Base-by-base conservation (phyloP, 1,284 basidiomycete species). In the Ceratobasidium sp. region DNA sequence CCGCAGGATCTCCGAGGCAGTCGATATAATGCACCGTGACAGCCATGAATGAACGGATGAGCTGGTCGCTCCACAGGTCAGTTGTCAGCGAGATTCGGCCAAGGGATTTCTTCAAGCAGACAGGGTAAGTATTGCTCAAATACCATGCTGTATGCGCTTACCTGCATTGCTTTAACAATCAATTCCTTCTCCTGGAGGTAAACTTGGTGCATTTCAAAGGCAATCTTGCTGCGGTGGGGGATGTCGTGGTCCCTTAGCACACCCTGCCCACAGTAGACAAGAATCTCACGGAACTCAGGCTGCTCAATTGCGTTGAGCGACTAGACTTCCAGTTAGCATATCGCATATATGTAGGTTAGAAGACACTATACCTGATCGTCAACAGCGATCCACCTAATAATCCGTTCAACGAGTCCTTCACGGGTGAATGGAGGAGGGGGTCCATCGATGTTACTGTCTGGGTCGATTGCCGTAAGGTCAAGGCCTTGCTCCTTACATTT, bases 11-110 rank as follows among this genome's bases (percentile, higher is more conserved):
- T 22, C 52, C 49, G 22, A 4, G 13, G 0, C 17, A 22, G 19
- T 40, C 29, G 19, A 71, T 65, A 51, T 52, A 77, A 40, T 77
- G 76, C 9, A 11, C 76, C 6, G 67, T 77, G 17, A 77, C 46
- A 8, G 68, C 54, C 76, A 77, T 77, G 29, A 73, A 66, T 25
- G 68, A 40, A 9, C 59, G 37, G 9, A 51, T 8, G 4, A 37
- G 22, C 17, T 19, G 15, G 40, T 77, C 76, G 25, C 43, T 56
- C 76, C 76, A 77, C 17, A 74, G 49, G 51, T 77, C 69, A 11
- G 69, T n/a, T 5, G 76, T 77, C 8, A 73, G 25, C 29, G 76
- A 77, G 40, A 77, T 52, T 5, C 34, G 37, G 32, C 76, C 76
- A 74, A 15, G 57, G 17, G 76, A 25, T 54, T 56, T 37, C 76